Conservation (phyloP, 257 asterid species). For the Scutellaria barbata region DNA sequence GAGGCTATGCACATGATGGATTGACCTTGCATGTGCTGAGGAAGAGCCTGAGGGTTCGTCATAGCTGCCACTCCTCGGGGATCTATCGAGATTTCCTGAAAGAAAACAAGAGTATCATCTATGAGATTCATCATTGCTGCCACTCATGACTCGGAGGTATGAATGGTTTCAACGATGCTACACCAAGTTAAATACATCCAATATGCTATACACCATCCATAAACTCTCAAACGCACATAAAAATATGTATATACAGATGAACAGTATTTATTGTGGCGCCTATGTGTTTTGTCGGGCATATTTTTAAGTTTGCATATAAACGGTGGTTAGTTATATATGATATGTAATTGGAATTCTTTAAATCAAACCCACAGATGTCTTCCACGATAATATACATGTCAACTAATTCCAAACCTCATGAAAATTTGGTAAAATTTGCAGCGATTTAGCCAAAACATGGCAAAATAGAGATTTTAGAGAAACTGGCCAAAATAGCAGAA, state of each 20-base stretch:
- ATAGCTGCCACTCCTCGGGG: constrained; percentile 82
- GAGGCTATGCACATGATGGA: constrained; percentile 93
- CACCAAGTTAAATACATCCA: constrained; percentile 7
- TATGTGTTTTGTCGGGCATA: not conserved
- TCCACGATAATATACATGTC: not conserved
- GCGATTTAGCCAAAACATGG: too few relatives aligned
- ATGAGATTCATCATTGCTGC: not conserved
- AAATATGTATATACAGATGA: not conserved
- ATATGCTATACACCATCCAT: not conserved
- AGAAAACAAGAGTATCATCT: not conserved
- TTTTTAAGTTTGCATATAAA: too few relatives aligned
- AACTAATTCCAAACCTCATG: too few relatives aligned
- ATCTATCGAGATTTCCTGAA: constrained; percentile 75
- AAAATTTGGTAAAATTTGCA: too few relatives aligned
- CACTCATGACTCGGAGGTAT: not conserved
- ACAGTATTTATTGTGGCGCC: not conserved
- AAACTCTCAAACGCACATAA: not conserved
- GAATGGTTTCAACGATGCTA: not conserved
- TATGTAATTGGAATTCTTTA: not conserved
- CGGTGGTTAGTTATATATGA: not conserved
- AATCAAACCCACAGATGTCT: too few relatives aligned
- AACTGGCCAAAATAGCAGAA: too few relatives aligned
- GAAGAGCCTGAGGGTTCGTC: constrained; percentile 75
- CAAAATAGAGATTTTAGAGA: too few relatives aligned
- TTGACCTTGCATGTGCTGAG: constrained; percentile 81